Evolutionary conservation across 441 rosid genomes (phyloP), one percentile per base, ranked within the genome.

Genomic region (Populus hybrid): DNA sequence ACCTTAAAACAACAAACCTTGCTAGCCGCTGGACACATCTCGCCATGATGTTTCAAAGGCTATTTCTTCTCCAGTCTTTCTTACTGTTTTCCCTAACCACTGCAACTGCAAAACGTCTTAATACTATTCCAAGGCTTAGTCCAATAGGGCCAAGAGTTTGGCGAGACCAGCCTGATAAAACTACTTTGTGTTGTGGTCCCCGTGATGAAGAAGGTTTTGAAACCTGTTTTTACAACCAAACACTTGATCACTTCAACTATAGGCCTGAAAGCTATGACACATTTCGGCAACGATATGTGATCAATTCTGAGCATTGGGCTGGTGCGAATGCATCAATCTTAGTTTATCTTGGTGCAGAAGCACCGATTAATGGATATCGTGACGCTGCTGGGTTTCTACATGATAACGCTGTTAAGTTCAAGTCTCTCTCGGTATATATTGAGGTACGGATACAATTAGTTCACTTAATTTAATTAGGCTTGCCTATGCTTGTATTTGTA

Each of bases 161-260:
- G 35, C n/a, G 9, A 19, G 73, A 59, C 11, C 69, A 82, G 64
- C 72, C 80, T 24, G 65, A 69, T 68, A 30, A 12, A 2, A 21
- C 32, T 57, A 26, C 28, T 26, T 57, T 82, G 8, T 63, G 26
- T 9, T 10, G 36, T n/a, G n/a, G n/a, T n/a, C n/a, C n/a, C 30
- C 19, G 53, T 23, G 46, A 40, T 42, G 63, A 85, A 0, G 70
- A 81, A 19, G 87, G 87, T 35, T 81, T 85, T 7, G 7, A 79
- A 50, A 85, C 89, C 5, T 78, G 79, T 46, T 85, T 80, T 42
- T 90, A 83, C 85, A 75, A 74, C 23, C 96, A 90, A 69, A 86
- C 85, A 71, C 91, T 93, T 1, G 94, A 93, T 76, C 96, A 90
- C 70, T 93, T 93, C 84, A 91, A 86, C 65, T 93, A 81, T 78